These are phyloP conservation scores for Solanum clarkiae DNA, from an alignment of 257 asterid genomes.

Conservation along the genomic window DNA sequence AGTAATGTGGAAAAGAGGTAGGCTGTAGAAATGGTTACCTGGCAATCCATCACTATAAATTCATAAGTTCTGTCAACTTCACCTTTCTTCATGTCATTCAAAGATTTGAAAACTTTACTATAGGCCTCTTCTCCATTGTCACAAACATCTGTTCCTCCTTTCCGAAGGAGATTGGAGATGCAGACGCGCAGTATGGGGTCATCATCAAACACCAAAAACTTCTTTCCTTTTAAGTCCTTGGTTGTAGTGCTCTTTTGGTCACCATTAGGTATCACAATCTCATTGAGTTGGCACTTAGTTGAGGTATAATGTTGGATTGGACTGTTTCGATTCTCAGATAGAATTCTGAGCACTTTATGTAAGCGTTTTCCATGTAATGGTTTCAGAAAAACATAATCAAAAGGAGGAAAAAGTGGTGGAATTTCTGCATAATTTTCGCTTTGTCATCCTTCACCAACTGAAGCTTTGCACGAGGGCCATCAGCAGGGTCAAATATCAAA, in stretches of 20 bases:
- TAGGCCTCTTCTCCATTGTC: constrained; percentile 45
- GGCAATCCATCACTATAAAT: constrained; percentile 69
- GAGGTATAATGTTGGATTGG: background rate
- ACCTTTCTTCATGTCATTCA: constrained; percentile 8
- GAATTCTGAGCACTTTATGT: constrained; percentile 24
- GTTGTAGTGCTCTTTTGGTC: background rate
- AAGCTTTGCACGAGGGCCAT: constrained; percentile 29
- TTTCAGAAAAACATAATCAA: constrained; percentile 39
- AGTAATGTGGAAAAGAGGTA: background rate
- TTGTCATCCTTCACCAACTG: constrained; percentile 48
- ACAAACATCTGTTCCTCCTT: constrained; percentile 45
- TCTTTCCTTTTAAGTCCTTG: constrained; percentile 40
- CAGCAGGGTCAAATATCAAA: constrained; percentile 51
- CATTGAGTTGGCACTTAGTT: constrained; percentile 1
- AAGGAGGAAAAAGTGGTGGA: constrained; percentile 18
- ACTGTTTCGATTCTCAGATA: constrained; percentile 44
- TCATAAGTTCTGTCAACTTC: constrained; percentile 23
- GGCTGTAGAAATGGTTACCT: constrained; percentile 25
- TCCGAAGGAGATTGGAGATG: constrained; percentile 17
- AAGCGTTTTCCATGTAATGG: constrained; percentile 69
- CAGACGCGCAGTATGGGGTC: constrained; percentile 17
- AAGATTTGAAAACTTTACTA: constrained; percentile 3
- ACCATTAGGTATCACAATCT: background rate
- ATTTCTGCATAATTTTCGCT: constrained; percentile 50
- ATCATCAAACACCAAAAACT: constrained; percentile 56